Evolutionary conservation across 345 rosid genomes (phyloP).

Genomic region (Adansonia digitata): DNA sequence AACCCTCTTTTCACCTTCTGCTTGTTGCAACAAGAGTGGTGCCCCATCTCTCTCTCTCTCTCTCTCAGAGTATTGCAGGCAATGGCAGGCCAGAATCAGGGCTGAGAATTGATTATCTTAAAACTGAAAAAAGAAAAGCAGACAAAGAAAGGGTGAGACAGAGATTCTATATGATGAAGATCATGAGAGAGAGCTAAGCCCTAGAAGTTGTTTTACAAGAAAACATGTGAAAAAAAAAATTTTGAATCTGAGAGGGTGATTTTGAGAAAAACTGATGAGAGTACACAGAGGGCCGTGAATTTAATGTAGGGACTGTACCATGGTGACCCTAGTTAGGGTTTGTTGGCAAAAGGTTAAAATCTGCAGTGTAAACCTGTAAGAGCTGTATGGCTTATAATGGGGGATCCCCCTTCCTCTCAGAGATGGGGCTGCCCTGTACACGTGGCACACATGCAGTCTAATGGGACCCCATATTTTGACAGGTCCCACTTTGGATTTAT

Average conservation of each 20-base stretch:
- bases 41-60: constrained; percentile 56
- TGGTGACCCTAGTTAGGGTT: constrained; percentile 61
- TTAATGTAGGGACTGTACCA: constrained; percentile 33
- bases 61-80: constrained; percentile 15
- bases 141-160: constrained; percentile 3
- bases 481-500: constrained; percentile 25
- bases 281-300: constrained; percentile 26
- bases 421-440: not conserved
- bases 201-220: constrained; percentile 9
- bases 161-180: not conserved
- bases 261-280: not conserved
- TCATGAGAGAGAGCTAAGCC: not conserved
- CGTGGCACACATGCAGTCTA: constrained; percentile 29
- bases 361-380: constrained; percentile 40
- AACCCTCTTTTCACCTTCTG: constrained; percentile 97
- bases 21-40: constrained; percentile 98
- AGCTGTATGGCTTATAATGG: constrained; percentile 39
- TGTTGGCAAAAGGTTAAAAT: constrained; percentile 53
- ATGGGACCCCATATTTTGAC: constrained; percentile 12
- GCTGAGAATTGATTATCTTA: constrained; percentile 16
- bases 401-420: constrained; percentile 14
- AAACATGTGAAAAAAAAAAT: not conserved
- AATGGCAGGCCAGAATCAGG: constrained; percentile 28
- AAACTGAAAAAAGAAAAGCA: constrained; percentile 15
- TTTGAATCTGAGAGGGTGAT: not conserved